Evolutionary conservation across 1,139 yeast species (phyloP).

Genomic region (Nakaseomyces sp.): DNA sequence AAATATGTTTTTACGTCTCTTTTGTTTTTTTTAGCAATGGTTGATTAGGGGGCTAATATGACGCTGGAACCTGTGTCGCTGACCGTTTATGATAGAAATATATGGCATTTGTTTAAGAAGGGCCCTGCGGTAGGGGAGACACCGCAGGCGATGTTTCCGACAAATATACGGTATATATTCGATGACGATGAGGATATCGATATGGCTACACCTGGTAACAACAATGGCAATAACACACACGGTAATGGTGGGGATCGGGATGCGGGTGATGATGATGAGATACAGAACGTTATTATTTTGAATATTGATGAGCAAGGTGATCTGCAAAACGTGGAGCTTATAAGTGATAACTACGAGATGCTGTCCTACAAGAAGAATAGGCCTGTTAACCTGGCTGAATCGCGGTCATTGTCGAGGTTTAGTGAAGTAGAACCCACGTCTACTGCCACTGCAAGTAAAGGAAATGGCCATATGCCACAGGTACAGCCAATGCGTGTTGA

Average conservation of each 20-base stretch:
- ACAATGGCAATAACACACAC: constrained; percentile 9
- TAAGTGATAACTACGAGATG: constrained; percentile 29
- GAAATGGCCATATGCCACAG: background rate
- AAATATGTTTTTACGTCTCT: too few relatives aligned
- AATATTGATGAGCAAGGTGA: constrained; percentile 26
- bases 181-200: constrained; percentile 26
- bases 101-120: constrained; percentile 6
- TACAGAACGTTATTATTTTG: constrained; percentile 31
- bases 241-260: too few relatives aligned
- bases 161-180: constrained; percentile 27
- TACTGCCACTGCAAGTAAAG: background rate
- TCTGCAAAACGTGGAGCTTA: constrained; percentile 22
- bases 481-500: constrained; percentile 1
- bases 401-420: constrained; percentile 1
- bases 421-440: background rate
- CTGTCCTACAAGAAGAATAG: constrained; percentile 13
- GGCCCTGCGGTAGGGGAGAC: constrained; percentile 11
- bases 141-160: constrained; percentile 21
- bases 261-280: constrained; percentile 14
- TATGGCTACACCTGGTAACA: constrained; percentile 4
- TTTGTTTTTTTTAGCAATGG: too few relatives aligned
- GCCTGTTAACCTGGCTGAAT: constrained; percentile 3
- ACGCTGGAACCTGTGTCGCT: constrained; percentile 5
- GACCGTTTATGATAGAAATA: constrained; percentile 18
- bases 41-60: too few relatives aligned